These are phyloP conservation scores for Carpinus viminea DNA, from an alignment of 306 rosid species.

Conservation along the genomic window DNA sequence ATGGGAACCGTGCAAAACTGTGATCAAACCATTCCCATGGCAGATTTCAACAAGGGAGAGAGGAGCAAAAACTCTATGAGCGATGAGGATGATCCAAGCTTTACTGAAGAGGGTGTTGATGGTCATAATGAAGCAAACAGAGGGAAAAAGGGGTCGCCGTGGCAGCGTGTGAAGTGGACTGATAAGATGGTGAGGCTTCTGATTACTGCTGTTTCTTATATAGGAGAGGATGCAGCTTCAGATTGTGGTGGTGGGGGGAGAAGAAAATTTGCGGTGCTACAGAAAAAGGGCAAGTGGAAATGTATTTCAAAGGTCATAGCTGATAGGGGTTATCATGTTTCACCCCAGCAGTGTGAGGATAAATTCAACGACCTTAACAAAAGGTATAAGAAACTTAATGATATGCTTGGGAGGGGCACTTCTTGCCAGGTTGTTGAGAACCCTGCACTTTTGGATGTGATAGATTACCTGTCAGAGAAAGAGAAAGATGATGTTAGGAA, in stretches of 20 bases:
- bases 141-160: constrained; percentile 68
- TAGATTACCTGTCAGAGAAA: constrained; percentile 69
- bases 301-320: constrained; percentile 89
- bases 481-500: constrained; percentile 84
- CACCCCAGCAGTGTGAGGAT: constrained; percentile 98
- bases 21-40: constrained; percentile 54
- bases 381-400: constrained; percentile 84
- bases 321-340: constrained; percentile 80
- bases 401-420: constrained; percentile 90
- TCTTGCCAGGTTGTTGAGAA: constrained; percentile 90
- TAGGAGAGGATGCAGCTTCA: constrained; percentile 61
- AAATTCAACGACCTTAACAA: constrained; percentile 92
- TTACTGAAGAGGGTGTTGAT: constrained; percentile 63
- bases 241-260: constrained; percentile 61
- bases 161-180: constrained; percentile 96
- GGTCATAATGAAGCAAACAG: constrained; percentile 49
- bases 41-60: constrained; percentile 65
- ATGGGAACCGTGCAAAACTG: constrained; percentile 60
- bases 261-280: constrained; percentile 61
- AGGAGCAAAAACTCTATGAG: constrained; percentile 70
- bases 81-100: constrained; percentile 76
- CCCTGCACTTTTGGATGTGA: constrained; percentile 69
- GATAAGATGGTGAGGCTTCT: constrained; percentile 92
- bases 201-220: constrained; percentile 83
- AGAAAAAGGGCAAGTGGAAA: constrained; percentile 95